Evolutionary conservation across 345 rosid genomes (phyloP), one percentile per base, ranked within the genome.

Genomic region (Euphorbia lathyris): DNA sequence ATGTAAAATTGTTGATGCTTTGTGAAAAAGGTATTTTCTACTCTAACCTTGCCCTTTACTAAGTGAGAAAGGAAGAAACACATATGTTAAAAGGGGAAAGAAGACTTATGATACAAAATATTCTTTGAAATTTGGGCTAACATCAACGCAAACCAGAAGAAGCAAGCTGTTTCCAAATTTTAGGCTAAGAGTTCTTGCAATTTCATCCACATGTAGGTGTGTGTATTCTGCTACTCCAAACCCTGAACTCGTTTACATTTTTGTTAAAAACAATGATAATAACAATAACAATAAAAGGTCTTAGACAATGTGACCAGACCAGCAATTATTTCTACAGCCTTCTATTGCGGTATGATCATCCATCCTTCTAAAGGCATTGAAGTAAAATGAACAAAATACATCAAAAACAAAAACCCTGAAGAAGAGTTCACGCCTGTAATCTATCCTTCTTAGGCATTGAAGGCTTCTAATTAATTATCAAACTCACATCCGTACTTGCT

Each of bases 221-320:
- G 43, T 51, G 19, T 14, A 30, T 57, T 42, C 51, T 43, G 77
- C 71, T 25, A 25, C 61, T 29, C 42, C 53, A 53, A 58, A 53
- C 63, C 9, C 3, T 63, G 43, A 68, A 30, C 4, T 29, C 5
- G 1, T 40, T 17, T 5, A 7, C 23, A 38, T 30, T 34, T 62
- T 63, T 56, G 22, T 5, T 3, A 34, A 34, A 34, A 34, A 43
- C 0, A 50, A 3, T 10, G 5, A 68, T 5, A 69, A 69, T 26
- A 23, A 17, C 42, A 43, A 61, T 57, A 23, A 63, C 13, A 19
- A 48, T 40, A 63, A 3, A 42, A 34, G 7, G 29, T 23, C 30
- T 51, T 20, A 9, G 61, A 34, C 2, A 52, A 52, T 38, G 17
- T 32, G 5, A 22, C 22, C 43, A 26, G 5, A 22, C 22, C 43